Percentiles rank a stretch among this genome's conserved stretches.
Evolutionary conservation across 306 rosid genomes (phyloP).

Genomic region (Quillaja saponaria): DNA sequence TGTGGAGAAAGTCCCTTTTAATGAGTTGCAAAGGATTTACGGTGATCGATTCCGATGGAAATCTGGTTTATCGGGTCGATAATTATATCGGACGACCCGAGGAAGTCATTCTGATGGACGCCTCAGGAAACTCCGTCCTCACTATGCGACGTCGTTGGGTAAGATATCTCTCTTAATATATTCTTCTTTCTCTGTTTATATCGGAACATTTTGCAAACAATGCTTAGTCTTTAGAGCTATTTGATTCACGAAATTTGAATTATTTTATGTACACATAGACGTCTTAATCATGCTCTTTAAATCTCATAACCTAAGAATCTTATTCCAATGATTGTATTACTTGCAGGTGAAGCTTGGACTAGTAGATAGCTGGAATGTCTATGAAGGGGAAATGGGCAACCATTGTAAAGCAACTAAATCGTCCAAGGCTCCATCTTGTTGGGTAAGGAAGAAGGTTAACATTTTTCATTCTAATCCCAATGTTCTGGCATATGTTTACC

Average conservation of each 20-base stretch:
- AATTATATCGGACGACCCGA: constrained; percentile 60
- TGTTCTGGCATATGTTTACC: constrained; percentile 51
- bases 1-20: constrained; percentile 80
- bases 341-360: constrained; percentile 54
- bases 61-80: constrained; percentile 77
- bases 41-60: constrained; percentile 71
- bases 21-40: constrained; percentile 80
- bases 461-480: constrained; percentile 41
- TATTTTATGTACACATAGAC: no score
- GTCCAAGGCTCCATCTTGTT: constrained; percentile 47
- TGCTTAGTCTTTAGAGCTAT: no score
- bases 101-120: constrained; percentile 80
- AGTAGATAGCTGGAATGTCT: constrained; percentile 61
- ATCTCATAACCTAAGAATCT: no score
- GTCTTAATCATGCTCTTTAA: no score
- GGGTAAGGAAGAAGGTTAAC: constrained; percentile 55
- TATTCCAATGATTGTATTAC: no score
- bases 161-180: constrained; percentile 1
- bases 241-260: no score
- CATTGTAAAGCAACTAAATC: constrained; percentile 15
- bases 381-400: constrained; percentile 56
- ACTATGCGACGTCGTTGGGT: constrained; percentile 73
- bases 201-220: no score
- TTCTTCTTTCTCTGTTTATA: no score
- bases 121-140: constrained; percentile 65